These are phyloP conservation scores for Fusarium poae DNA, from an alignment of 2,329 filamentous ascomycete genomes.

Conservation along the genomic window DNA sequence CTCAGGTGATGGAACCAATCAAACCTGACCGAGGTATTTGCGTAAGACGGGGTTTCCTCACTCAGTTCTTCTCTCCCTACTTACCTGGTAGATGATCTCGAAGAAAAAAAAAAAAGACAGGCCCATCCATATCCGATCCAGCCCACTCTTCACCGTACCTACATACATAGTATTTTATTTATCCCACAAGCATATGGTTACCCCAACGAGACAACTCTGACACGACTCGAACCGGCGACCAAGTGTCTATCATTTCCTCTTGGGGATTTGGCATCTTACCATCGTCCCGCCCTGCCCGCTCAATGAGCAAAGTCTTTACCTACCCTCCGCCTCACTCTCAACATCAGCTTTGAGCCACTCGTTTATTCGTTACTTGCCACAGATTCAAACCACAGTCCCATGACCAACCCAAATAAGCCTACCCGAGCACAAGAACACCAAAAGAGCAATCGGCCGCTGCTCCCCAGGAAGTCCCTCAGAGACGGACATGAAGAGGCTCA, in stretches of 20 bases:
- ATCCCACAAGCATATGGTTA: neutral
- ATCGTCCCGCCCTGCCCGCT: neutral
- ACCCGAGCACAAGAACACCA: constrained; percentile 25
- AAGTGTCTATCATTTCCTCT: constrained; percentile 3
- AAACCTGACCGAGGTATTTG: neutral
- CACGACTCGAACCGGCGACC: neutral
- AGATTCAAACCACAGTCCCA: neutral
- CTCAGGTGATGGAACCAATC: neutral
- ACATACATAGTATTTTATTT: neutral
- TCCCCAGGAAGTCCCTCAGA: constrained; percentile 5
- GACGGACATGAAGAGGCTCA: neutral
- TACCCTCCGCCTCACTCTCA: neutral
- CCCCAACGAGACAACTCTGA: neutral
- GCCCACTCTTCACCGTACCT: neutral
- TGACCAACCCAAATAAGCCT: constrained; percentile 11
- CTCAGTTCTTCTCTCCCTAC: neutral
- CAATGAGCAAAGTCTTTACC: neutral
- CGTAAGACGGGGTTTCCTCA: neutral
- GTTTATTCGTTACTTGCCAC: neutral
- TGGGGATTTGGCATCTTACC: neutral
- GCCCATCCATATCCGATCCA: neutral
- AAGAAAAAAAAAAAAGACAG: neutral
- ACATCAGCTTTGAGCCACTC: neutral
- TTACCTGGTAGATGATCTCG: neutral
- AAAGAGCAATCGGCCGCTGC: constrained; percentile 20